A percentile compares a stretch with the other conserved stretches of the same genome.
Evolutionary conservation across 148 eudicot species (phyloP).

Genomic region (Chenopodium formosanum): DNA sequence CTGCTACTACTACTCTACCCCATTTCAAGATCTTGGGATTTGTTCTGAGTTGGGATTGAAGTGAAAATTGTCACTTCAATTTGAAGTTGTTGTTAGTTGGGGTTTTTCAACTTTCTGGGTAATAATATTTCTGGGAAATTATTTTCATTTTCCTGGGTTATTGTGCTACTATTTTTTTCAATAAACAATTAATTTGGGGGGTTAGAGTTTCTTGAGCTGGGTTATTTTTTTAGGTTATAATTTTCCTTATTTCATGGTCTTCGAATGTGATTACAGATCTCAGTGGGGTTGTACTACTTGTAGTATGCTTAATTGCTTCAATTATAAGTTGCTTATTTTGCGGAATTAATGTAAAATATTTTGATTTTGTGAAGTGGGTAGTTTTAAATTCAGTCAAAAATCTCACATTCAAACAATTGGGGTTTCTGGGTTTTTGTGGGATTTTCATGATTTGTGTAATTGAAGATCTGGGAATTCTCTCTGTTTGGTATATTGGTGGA

Average conservation of each 20-base stretch:
- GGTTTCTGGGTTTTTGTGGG: slow-evolving; percentile 24
- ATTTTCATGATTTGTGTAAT: slow-evolving; percentile 23
- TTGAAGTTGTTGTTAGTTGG: slow-evolving; percentile 39
- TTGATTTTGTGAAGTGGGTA: slow-evolving; percentile 10
- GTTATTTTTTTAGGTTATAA: slow-evolving; percentile 4
- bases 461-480: slow-evolving; percentile 30
- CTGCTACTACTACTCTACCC: neutral
- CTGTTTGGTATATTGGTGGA: slow-evolving; percentile 29
- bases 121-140: neutral
- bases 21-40: slow-evolving; percentile 34
- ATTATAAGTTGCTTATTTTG: slow-evolving; percentile 28
- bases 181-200: neutral
- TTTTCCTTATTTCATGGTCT: slow-evolving; percentile 23
- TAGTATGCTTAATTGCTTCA: slow-evolving; percentile 33
- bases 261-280: slow-evolving; percentile 25
- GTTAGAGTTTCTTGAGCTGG: neutral
- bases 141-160: slow-evolving; percentile 16
- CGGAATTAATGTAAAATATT: slow-evolving; percentile 10
- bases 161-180: slow-evolving; percentile 12
- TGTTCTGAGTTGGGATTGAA: slow-evolving; percentile 21
- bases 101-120: neutral
- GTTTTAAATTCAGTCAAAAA: slow-evolving; percentile 12
- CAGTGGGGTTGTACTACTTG: slow-evolving; percentile 12
- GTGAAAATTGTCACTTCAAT: slow-evolving; percentile 31
- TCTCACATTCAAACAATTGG: slow-evolving; percentile 1